Evolutionary conservation across 306 rosid species (phyloP), one percentile per base, ranked within the genome.

Genomic region (Rosa lucieae): DNA sequence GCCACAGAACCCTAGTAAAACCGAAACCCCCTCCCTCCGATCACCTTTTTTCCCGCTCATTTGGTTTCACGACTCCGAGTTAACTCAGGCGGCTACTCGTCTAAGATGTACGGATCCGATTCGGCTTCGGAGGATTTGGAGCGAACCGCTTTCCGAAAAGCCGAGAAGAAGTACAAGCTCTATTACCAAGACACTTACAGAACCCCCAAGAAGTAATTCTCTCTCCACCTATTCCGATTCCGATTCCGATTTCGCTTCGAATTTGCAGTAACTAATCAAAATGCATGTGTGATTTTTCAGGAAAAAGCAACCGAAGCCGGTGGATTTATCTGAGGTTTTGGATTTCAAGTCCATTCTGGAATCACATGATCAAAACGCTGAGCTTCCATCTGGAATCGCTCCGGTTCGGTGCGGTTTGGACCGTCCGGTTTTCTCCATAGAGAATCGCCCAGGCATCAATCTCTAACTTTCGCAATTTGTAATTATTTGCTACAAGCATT

Each of bases 151-250:
- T 95, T 92, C 89, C 86, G 97, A 76, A 86, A 82, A 85, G 89
- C 97, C 2, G 99, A 95, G 89, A 95, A 95, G 97, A 88, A 92
- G 42, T 92, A 92, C 90, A 92, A 95, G 90, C 91, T 95, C 53
- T 95, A 91, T 77, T 95, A 87, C 84, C 94, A 91, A 52, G 87
- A 89, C 81, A 82, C 82, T 49, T 85, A 82, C 83, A 86, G 81
- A 79, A 82, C 84, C 58, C 82, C 88, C 62, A 88, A 84, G 77
- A 94, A 86, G 97, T 92, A 88, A 37, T 69, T 46, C 52, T 35
- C 75, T 23, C 11, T 43, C 10, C 43, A 21, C 13, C 15, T 23
- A 5, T 12, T 42, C 26, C 59, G 6, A 62, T 62, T 26, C 7
- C 13, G 48, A 80, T 63, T 81, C 11, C 21, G 52, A 5, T 10